Percentiles rank a stretch among this genome's conserved stretches.
Conservation (phyloP, 805 yeast species). For the Wickerhamomyces chambardii region DNA sequence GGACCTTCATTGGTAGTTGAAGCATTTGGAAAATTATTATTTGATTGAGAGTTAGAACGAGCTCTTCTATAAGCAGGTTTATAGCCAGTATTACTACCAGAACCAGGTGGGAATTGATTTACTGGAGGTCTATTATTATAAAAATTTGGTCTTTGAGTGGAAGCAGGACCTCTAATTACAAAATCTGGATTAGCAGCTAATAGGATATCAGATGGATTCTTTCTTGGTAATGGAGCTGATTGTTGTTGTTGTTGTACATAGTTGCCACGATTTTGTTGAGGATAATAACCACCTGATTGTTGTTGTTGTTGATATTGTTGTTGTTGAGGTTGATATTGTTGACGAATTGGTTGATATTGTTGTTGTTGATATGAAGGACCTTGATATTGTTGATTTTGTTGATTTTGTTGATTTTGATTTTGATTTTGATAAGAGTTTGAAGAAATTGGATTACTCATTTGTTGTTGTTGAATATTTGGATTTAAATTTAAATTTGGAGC, state of each 20-base stretch:
- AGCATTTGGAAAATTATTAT: constrained; percentile 29
- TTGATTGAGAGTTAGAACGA: constrained; percentile 14
- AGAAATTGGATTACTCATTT: no score
- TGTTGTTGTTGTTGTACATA: constrained; percentile 16
- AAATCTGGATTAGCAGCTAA: constrained; percentile 43
- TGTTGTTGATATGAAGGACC: constrained; percentile 3
- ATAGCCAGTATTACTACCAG: constrained; percentile 13
- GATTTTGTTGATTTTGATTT: constrained; percentile 1
- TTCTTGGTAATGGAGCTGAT: constrained; percentile 5
- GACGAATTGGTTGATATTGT: constrained; percentile 7
- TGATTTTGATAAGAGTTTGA: neutral
- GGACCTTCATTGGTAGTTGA: constrained; percentile 33
- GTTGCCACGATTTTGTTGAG: constrained; percentile 6
- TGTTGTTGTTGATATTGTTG: constrained; percentile 18
- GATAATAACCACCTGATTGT: neutral
- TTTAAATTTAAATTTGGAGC: constrained; percentile 17
- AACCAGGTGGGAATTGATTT: constrained; percentile 5
- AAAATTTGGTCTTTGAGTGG: constrained; percentile 2
- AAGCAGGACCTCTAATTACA: constrained; percentile 15
- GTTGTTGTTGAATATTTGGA: constrained; percentile 8
- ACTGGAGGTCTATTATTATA: constrained; percentile 4
- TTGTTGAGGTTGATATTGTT: constrained; percentile 13
- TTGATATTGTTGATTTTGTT: constrained; percentile 1
- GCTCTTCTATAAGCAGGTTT: constrained; percentile 31
- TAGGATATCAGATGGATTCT: constrained; percentile 28